Percentiles rank a stretch among this genome's conserved stretches.
Evolutionary conservation across 495 filamentous ascomycete species (phyloP).

Genomic region (Podospora appendiculata): DNA sequence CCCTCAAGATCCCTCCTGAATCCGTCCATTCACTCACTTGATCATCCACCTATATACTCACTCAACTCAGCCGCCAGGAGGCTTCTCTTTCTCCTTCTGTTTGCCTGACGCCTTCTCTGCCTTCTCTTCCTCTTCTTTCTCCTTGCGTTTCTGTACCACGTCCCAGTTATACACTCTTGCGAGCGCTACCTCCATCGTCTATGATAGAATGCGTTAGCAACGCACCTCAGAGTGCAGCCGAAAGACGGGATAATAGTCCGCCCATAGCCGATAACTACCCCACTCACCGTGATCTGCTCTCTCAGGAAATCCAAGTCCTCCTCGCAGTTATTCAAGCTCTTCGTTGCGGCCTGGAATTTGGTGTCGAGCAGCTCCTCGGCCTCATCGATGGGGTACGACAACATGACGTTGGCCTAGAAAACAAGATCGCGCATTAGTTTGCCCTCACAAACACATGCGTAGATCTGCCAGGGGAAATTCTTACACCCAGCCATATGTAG

Average conservation of each 20-base stretch:
- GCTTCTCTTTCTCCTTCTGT: conserved; percentile 16
- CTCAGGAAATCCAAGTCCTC: conserved; percentile 95
- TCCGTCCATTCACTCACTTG: background rate
- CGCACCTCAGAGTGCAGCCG: background rate
- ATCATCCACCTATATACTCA: too few species aligned
- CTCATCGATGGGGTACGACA: conserved; percentile 85
- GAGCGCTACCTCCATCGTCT: conserved; percentile 95
- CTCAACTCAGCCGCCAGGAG: conserved; percentile 12
- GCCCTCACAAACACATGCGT: too few species aligned
- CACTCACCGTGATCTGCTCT: conserved; percentile 86
- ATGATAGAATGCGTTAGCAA: conserved; percentile 9
- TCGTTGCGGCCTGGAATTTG: conserved; percentile 72
- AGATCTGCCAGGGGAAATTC: conserved; percentile 4
- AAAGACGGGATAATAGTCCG: background rate
- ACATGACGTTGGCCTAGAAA: conserved; percentile 85
- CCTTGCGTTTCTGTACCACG: conserved; percentile 86
- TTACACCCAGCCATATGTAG: conserved; percentile 87
- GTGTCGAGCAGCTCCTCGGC: conserved; percentile 70
- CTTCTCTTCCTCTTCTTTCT: conserved; percentile 60
- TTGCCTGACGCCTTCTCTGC: conserved; percentile 35
- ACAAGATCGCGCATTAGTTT: background rate
- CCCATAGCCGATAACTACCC: too few species aligned
- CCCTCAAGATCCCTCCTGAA: too few species aligned
- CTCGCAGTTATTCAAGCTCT: conserved; percentile 75
- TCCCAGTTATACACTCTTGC: conserved; percentile 99